phyloP scores from a whole-genome alignment of 495 filamentous ascomycete genomes.

The Letharia lupina region DNA sequence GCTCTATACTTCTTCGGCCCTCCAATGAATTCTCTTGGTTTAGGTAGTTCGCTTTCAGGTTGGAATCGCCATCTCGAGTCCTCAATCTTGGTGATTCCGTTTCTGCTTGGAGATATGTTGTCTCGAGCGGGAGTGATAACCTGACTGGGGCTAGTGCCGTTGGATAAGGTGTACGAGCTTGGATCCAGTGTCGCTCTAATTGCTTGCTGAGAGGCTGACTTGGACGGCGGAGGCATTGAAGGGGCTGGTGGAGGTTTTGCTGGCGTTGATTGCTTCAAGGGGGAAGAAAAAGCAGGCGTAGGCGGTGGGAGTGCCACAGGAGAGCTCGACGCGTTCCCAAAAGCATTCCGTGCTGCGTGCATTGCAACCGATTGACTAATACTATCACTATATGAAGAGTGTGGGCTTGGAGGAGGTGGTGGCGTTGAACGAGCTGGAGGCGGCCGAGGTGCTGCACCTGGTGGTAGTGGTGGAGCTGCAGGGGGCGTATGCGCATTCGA shows the following conservation, averaged over 20 bases:
- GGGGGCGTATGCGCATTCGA: constrained; percentile 34
- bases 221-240: constrained; percentile 32
- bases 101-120: constrained; percentile 27
- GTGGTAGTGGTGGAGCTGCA: constrained; percentile 35
- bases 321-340: constrained; percentile 42
- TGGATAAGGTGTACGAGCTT: constrained; percentile 66
- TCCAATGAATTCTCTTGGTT: constrained; percentile 69
- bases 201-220: constrained; percentile 32
- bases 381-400: constrained; percentile 25
- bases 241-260: constrained; percentile 44
- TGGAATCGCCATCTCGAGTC: constrained; percentile 84
- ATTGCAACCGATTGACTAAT: constrained; percentile 35
- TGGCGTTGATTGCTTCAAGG: constrained; percentile 44
- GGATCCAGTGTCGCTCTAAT: constrained; percentile 57
- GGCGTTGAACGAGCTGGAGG: constrained; percentile 40
- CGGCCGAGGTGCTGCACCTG: constrained; percentile 29
- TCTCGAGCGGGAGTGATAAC: constrained; percentile 13
- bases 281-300: constrained; percentile 43
- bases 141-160: constrained; percentile 37
- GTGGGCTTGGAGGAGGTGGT: constrained; percentile 31
- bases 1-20: constrained; percentile 72
- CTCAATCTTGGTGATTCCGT: constrained; percentile 53
- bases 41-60: constrained; percentile 70
- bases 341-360: constrained; percentile 42
- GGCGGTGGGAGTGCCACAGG: constrained; percentile 46